Base-by-base conservation (phyloP, 345 rosid genomes). In the Rhizophora apiculata region DNA sequence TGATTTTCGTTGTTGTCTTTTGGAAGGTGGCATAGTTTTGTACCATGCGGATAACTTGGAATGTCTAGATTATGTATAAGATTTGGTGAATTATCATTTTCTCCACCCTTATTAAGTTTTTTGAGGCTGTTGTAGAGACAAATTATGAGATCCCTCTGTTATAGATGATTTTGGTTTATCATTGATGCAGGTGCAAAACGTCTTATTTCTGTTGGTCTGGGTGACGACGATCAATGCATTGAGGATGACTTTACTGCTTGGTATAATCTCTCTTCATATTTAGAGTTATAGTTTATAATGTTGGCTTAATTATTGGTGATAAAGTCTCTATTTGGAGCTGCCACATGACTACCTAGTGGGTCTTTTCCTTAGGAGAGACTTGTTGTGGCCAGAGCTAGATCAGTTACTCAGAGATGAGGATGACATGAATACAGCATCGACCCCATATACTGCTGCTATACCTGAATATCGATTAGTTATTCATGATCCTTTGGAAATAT, bases 221-320 rank as follows among this genome's bases (percentile, higher is more conserved):
- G 97, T 62, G 93, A 92, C 78, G 97, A 92, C 80, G 97, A 92
- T 67, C 93, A 89, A 68, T 92, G 92, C 81, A 92, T 92, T 65
- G 97, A 92, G 84, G 97, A 92, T 85, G 97, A 92, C 70, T 92
- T 92, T 67, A 79, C 82, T 63, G 83, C 87, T 65, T 76, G 80
- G 80, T 71, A 71, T 49, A 37, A 55, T 13, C 46, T 32, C 24
- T 27, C n/a, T 6, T 49, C 11, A 52, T 43, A n/a, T 13, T 48
- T 32, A 60, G 34, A 21, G 22, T 16, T 24, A 57, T 63, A 6
- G 32, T 37, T 55, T 49, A n/a, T n/a, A 43, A 20, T 60, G 16
- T 43, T 64, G 46, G 74, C 34, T 63, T 66, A 53, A 71, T 58
- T 13, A 43, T 11, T 3, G 49, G 49, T 43, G 49, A 43, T 43